A percentile compares a stretch with the other conserved stretches of the same genome.
Evolutionary conservation across 2,329 filamentous ascomycete species (phyloP).

Genomic region (Bipolaris oryzae): DNA sequence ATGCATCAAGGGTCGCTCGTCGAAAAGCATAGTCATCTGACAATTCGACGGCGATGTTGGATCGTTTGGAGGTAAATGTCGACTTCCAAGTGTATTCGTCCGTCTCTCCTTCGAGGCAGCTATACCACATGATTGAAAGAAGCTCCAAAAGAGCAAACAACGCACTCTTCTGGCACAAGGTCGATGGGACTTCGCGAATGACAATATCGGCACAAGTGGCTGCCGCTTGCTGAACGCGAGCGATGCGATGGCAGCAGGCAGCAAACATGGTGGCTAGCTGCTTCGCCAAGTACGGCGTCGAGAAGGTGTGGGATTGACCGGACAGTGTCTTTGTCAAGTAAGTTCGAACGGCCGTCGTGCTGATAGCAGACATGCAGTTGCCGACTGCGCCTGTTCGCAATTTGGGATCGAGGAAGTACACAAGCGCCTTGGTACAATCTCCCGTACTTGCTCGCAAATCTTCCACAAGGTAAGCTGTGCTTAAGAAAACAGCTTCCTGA

Average conservation of each 20-base stretch:
- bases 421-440: constrained; percentile 86
- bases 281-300: constrained; percentile 86
- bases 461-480: constrained; percentile 88
- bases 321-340: constrained; percentile 79
- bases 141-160: constrained; percentile 92
- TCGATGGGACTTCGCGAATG: constrained; percentile 82
- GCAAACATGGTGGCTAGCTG: constrained; percentile 87
- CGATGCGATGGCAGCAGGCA: constrained; percentile 90
- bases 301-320: constrained; percentile 76
- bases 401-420: constrained; percentile 94
- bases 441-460: constrained; percentile 83
- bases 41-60: constrained; percentile 82
- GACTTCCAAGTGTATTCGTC: constrained; percentile 90
- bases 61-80: constrained; percentile 76
- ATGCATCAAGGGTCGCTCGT: constrained; percentile 74
- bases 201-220: constrained; percentile 83
- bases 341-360: constrained; percentile 73
- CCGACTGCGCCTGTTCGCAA: constrained; percentile 67
- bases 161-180: constrained; percentile 86
- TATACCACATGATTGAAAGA: constrained; percentile 91
- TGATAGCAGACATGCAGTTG: constrained; percentile 67
- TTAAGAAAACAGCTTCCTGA: constrained; percentile 88
- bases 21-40: constrained; percentile 90
- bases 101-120: constrained; percentile 91
- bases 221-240: constrained; percentile 87